Evolutionary conservation across 2,329 filamentous ascomycete genomes (phyloP).

Genomic region (Pyrenophora tritici-repentis): DNA sequence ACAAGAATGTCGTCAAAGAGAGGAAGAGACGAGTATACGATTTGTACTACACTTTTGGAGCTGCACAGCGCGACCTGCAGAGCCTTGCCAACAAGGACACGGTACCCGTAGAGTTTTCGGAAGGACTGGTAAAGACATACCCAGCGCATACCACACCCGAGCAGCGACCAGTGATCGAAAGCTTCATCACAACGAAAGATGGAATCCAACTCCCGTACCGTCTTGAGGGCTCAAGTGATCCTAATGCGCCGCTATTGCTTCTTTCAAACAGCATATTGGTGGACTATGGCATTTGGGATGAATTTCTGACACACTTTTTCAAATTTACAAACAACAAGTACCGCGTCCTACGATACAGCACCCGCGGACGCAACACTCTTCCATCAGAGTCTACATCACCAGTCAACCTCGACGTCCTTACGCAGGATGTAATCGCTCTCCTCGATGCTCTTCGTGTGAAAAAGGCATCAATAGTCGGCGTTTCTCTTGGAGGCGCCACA

Average conservation of each 20-base stretch:
- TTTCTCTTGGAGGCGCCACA: conserved; percentile 81
- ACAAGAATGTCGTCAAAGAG: conserved; percentile 61
- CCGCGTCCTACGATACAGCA: conserved; percentile 77
- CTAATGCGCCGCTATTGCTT: conserved; percentile 71
- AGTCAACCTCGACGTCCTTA: conserved; percentile 65
- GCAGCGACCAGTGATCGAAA: conserved; percentile 61
- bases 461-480: conserved; percentile 71
- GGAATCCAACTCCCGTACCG: conserved; percentile 72
- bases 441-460: conserved; percentile 72
- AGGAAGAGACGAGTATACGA: conserved; percentile 67
- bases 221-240: conserved; percentile 72
- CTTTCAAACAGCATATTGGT: conserved; percentile 83
- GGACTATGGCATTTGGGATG: conserved; percentile 80
- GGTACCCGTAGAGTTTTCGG: conserved; percentile 57
- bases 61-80: conserved; percentile 70
- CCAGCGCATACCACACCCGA: conserved; percentile 46
- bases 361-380: conserved; percentile 67
- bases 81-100: conserved; percentile 58
- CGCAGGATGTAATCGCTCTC: conserved; percentile 68
- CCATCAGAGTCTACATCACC: conserved; percentile 50
- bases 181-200: conserved; percentile 71
- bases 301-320: conserved; percentile 66
- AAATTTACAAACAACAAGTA: conserved; percentile 63
- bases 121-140: conserved; percentile 61
- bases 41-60: conserved; percentile 80